Evolutionary conservation across 805 yeast genomes (phyloP).

Genomic region (Saccharomycodes ludwigii): DNA sequence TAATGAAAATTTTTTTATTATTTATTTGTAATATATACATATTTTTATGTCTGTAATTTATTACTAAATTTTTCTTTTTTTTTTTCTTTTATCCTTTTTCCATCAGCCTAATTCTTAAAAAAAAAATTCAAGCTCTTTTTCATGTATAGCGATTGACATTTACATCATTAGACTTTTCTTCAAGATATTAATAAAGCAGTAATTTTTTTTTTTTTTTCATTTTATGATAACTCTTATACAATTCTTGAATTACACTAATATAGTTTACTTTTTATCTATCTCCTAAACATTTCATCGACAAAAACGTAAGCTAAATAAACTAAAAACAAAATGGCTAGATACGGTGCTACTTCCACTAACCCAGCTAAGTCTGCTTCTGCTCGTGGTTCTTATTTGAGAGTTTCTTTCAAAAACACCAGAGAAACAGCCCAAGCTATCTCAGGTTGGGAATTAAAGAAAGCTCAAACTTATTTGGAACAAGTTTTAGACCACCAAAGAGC

Average conservation of each 20-base stretch:
- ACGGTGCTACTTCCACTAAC: conserved; percentile 98
- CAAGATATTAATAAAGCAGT: neutral
- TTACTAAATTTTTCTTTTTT: too few species aligned
- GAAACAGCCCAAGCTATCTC: conserved; percentile 97
- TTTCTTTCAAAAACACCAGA: conserved; percentile 99
- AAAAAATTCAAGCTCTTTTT: too few species aligned
- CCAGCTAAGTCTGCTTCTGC: conserved; percentile 99
- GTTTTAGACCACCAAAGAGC: conserved; percentile 98
- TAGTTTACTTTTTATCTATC: too few species aligned
- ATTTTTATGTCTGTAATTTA: too few species aligned
- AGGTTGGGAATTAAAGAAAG: conserved; percentile 96
- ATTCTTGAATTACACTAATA: too few species aligned
- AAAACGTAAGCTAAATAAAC: conserved; percentile 9
- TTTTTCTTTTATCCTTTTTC: too few species aligned
- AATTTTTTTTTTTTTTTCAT: neutral
- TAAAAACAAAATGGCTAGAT: conserved; percentile 75
- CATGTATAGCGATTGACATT: too few species aligned
- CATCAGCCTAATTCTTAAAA: too few species aligned
- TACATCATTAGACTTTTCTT: too few species aligned
- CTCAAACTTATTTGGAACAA: conserved; percentile 90
- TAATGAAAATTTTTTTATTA: too few species aligned
- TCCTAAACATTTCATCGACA: neutral
- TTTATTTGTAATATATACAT: too few species aligned
- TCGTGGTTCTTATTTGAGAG: conserved; percentile 98
- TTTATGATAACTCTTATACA: too few species aligned